Evolutionary conservation across 495 filamentous ascomycete genomes (phyloP), one percentile per base, ranked within the genome.

Genomic region (Sporormia fimetaria): DNA sequence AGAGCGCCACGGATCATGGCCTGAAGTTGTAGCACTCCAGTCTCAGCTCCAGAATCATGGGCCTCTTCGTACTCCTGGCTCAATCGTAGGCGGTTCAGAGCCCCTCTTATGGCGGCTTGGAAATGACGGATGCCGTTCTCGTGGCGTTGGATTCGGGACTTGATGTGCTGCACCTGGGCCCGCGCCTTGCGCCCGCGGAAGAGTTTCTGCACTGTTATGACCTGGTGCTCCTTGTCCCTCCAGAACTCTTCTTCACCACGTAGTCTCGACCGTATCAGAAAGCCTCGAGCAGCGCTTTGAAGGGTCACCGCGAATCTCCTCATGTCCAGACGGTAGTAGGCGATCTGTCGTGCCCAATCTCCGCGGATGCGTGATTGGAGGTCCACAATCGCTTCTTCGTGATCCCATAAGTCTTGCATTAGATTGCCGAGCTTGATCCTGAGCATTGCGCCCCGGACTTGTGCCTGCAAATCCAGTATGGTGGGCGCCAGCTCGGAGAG

Each of bases 331-430:
- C 81, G 71, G 58, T 90, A 92, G 25, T 75, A 72, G 35, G 76
- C 68, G 35, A 94, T 74, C 56, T 94, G 81, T 12, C 87, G 63
- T 0, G 76, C 70, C 69, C 76, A 83, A 47, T 77, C 75, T 20
- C 87, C 92, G 45, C 92, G 74, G 21, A 95, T 74, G 22, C 75
- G 73, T 3, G 87, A 74, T 57, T 99, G 92, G 20, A 99, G 64
- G 26, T 90, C 76, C 22, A 87, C 58, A 11, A 96, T 63, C 56
- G 70, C 64, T 9, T 77, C 71, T 60, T 99, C 92, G 8, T 72
- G 71, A 51, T 92, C 79, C 90, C 92, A 96, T n/a, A 96, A 67
- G 21, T 73, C 59, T 51, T 90, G 81, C 88, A 96, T 95, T 33
- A 70, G 70, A 7, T 81, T 63, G 11, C 87, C 88, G 9, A 95